Conservation (phyloP, 1,284 basidiomycete genomes). For the Ceratobasidium sp. region DNA sequence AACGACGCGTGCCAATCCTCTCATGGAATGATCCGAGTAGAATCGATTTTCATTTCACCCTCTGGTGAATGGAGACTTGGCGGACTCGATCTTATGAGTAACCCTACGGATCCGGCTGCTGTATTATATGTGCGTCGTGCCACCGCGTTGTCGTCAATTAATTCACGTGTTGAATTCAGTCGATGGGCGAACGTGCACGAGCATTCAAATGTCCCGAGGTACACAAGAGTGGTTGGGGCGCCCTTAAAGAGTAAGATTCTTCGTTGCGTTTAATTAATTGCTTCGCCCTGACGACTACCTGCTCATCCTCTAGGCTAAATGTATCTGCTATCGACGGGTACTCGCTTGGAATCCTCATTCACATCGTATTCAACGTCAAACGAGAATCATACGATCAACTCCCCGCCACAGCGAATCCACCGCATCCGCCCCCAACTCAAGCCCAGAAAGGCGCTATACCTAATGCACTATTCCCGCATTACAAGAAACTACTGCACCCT, state of each 20-base stretch:
- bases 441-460: slow-evolving; percentile 87
- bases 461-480: slow-evolving; percentile 78
- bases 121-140: slow-evolving; percentile 78
- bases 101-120: slow-evolving; percentile 78
- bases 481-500: slow-evolving; percentile 90
- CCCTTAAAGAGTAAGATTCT: slow-evolving; percentile 79
- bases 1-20: slow-evolving; percentile 89
- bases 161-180: slow-evolving; percentile 63
- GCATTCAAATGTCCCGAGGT: slow-evolving; percentile 83
- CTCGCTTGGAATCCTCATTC: slow-evolving; percentile 86
- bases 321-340: slow-evolving; percentile 85
- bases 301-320: slow-evolving; percentile 66
- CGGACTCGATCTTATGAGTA: slow-evolving; percentile 93
- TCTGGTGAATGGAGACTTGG: slow-evolving; percentile 97
- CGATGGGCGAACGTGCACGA: slow-evolving; percentile 76
- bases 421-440: slow-evolving; percentile 78
- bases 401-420: slow-evolving; percentile 76
- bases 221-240: slow-evolving; percentile 88
- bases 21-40: slow-evolving; percentile 86
- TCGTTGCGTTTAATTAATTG: not conserved
- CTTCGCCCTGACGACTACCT: slow-evolving; percentile 8
- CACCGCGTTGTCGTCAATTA: not conserved
- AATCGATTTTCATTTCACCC: slow-evolving; percentile 88
- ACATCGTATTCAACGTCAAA: slow-evolving; percentile 86
- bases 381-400: slow-evolving; percentile 63